phyloP scores from a whole-genome alignment of 2,329 filamentous ascomycete genomes.

The Dothideomycetidae sp. region DNA sequence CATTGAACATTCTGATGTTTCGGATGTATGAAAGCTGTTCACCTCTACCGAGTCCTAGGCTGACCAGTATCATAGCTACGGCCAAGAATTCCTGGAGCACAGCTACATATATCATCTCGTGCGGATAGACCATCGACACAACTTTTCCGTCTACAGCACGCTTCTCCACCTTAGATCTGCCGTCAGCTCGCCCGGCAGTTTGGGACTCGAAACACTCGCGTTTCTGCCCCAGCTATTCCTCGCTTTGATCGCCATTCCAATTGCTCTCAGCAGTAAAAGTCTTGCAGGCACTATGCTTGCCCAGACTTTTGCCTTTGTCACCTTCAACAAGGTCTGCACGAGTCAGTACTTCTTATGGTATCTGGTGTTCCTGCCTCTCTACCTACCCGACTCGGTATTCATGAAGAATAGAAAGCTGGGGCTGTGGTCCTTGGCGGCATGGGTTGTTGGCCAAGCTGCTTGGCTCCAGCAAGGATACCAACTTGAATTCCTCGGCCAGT shows the following conservation, averaged over 20 bases:
- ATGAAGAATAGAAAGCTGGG: constrained; percentile 48
- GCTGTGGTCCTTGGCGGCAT: constrained; percentile 49
- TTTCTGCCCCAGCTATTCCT: constrained; percentile 81
- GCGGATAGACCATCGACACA: constrained; percentile 90
- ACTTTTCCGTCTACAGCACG: constrained; percentile 93
- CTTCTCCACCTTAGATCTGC: constrained; percentile 78
- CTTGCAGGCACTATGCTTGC: constrained; percentile 76
- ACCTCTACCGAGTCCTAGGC: background rate
- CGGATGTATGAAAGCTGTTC: constrained; percentile 43
- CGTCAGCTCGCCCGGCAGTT: constrained; percentile 27
- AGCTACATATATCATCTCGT: constrained; percentile 89
- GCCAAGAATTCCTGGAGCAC: constrained; percentile 66
- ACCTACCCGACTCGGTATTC: constrained; percentile 68
- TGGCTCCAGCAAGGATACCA: constrained; percentile 39
- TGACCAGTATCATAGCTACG: constrained; percentile 44
- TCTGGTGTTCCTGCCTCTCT: constrained; percentile 80
- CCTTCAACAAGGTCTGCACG: constrained; percentile 98
- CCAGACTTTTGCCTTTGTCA: constrained; percentile 93
- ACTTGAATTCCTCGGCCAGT: constrained; percentile 49
- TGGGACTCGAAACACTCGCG: constrained; percentile 59
- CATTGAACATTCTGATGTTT: constrained; percentile 69
- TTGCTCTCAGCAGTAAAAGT: constrained; percentile 66
- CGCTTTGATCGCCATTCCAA: constrained; percentile 59
- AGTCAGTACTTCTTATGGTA: constrained; percentile 99
- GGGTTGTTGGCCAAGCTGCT: constrained; percentile 54